phyloP scores from a whole-genome alignment of 192 early-diverging fungal species.

The Coemansia sp. region DNA sequence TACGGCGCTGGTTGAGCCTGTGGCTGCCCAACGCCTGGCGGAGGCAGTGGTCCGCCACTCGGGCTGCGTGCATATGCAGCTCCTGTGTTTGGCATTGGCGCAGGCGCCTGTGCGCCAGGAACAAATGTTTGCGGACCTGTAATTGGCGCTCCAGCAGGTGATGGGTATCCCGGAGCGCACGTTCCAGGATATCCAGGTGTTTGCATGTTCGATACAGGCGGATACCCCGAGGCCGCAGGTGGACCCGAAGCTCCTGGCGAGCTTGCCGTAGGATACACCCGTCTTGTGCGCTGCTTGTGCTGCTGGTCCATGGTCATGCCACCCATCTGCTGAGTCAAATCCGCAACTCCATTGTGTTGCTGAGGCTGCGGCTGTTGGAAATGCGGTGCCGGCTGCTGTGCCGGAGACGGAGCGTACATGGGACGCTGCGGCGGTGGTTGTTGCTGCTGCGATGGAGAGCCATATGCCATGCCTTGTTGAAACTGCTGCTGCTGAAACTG shows the following conservation, averaged over 20 bases:
- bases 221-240: conserved; percentile 17
- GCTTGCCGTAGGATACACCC: conserved; percentile 23
- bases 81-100: conserved; percentile 22
- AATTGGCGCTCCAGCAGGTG: conserved; percentile 19
- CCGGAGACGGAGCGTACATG: conserved; percentile 7
- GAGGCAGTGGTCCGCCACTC: conserved; percentile 7
- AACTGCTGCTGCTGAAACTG: conserved; percentile 4
- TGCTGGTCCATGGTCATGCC: conserved; percentile 34
- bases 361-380: conserved; percentile 12
- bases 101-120: conserved; percentile 42
- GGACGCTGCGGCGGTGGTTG: conserved; percentile 18
- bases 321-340: conserved; percentile 38
- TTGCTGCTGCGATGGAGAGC: conserved; percentile 15
- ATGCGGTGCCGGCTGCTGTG: conserved; percentile 4
- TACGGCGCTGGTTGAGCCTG: conserved; percentile 41
- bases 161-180: conserved; percentile 19
- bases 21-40: conserved; percentile 9
- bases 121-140: conserved; percentile 46
- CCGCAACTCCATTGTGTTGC: conserved; percentile 9
- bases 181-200: conserved; percentile 29
- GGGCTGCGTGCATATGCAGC: conserved; percentile 30
- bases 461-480: neutral
- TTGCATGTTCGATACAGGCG: conserved; percentile 14
- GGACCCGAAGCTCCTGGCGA: conserved; percentile 9
- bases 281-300: conserved; percentile 34